Evolutionary conservation across 2,329 filamentous ascomycete genomes (phyloP), one percentile per base, ranked within the genome.

Genomic region (Huntiella savannae): DNA sequence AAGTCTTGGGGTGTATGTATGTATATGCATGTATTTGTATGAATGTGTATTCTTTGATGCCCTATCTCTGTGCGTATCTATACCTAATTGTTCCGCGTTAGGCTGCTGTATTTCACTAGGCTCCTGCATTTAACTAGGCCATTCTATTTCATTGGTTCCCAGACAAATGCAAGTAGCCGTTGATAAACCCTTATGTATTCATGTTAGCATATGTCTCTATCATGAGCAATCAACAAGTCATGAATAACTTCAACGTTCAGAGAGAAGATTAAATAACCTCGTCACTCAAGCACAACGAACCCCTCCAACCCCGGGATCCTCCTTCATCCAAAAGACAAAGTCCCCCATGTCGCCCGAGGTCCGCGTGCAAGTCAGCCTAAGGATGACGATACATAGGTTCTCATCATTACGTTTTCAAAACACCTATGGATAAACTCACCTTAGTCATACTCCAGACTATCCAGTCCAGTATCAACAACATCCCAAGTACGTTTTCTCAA

Each of bases 301-400:
- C 12, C 43, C 35, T 33, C 43, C 22, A 22, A 39, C 47, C 38
- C 34, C n/a, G 42, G 38, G 46, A n/a, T 49, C 47, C 38, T 49
- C 34, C 47, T 34, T 6, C 8, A 19, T 12, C 17, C 15, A 37
- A 33, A 17, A 46, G 33, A 46, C 39, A 4, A n/a, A 6, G 47
- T 46, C 43, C 15, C 43, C 33, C 41, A 39, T 40, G 39, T 41
- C 43, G 22, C 22, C 17, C 16, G 39, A 33, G 19, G 40, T 55
- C 52, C 52, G 52, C 54, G 47, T 49, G 52, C 52, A 50, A 58
- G 62, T 92, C 78, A 73, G 85, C 69, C 83, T 92, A 92, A 92
- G 85, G 85, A 93, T 92, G 85, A 92, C 83, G 81, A 86, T 87
- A 86, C 50, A 65, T 72, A 64, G 62, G 61, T 69, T 86, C 77